Percentiles rank a stretch among this genome's conserved stretches.
These are phyloP conservation scores for Gillenia trifoliata DNA, from an alignment of 306 rosid genomes.

Conservation along the genomic window DNA sequence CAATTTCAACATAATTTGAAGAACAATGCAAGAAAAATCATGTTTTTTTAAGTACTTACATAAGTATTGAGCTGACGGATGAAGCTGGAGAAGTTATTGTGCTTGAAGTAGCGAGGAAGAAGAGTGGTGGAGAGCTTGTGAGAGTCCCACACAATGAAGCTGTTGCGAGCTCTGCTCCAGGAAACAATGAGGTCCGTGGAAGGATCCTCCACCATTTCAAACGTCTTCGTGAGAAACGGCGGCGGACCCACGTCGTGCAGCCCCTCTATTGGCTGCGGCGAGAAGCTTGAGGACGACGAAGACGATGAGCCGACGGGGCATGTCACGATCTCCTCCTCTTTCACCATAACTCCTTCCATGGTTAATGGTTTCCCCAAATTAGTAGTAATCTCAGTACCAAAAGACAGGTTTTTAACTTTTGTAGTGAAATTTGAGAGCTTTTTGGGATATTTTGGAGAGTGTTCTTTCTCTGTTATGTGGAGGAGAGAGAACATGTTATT, in stretches of 20 bases:
- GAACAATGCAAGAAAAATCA: not conserved
- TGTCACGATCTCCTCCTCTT: conserved; percentile 46
- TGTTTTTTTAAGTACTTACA: conserved; percentile 38
- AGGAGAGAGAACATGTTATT: not conserved
- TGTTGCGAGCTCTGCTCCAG: conserved; percentile 83
- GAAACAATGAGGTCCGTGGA: conserved; percentile 77
- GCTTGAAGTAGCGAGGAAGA: conserved; percentile 92
- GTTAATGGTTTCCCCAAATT: not conserved
- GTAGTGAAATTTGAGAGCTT: not conserved
- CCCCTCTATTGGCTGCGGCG: conserved; percentile 78
- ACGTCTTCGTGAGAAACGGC: conserved; percentile 84
- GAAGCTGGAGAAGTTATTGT: conserved; percentile 89
- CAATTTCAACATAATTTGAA: not conserved
- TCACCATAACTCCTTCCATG: conserved; percentile 43
- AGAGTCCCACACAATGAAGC: conserved; percentile 92
- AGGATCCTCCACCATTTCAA: conserved; percentile 91
- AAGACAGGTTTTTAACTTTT: not conserved
- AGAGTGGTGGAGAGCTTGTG: conserved; percentile 55
- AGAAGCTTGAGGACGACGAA: conserved; percentile 40
- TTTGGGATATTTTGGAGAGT: not conserved
- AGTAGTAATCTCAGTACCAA: not conserved
- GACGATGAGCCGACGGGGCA: conserved; percentile 34
- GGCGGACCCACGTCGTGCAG: conserved; percentile 82
- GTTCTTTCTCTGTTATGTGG: not conserved
- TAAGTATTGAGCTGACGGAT: conserved; percentile 95